A percentile compares a stretch with the other conserved stretches of the same genome.
phyloP scores from a whole-genome alignment of 1,284 basidiomycete genomes.

The Fomitopsis pinicola region DNA sequence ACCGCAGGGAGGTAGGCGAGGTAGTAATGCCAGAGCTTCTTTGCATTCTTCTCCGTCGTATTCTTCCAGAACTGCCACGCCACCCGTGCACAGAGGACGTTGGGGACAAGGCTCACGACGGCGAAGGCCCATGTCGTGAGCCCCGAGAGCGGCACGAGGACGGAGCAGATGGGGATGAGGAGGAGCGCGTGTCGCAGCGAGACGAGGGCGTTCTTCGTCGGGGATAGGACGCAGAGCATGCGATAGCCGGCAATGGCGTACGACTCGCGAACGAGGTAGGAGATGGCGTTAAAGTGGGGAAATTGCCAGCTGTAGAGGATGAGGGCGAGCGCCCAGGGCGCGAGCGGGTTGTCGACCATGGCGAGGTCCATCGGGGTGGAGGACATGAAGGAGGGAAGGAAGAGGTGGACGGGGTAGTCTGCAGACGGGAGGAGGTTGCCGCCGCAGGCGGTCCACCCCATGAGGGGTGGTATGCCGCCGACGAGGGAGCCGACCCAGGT shows the following conservation, averaged over 20 bases:
- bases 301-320: slow-evolving; percentile 98
- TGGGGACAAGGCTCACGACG: slow-evolving; percentile 74
- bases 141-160: slow-evolving; percentile 83
- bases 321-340: slow-evolving; percentile 72
- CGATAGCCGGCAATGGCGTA: slow-evolving; percentile 94
- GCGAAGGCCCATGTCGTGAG: slow-evolving; percentile 89
- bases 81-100: slow-evolving; percentile 65
- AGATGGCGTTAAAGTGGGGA: slow-evolving; percentile 96
- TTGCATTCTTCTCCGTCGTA: slow-evolving; percentile 79
- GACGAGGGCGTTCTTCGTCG: slow-evolving; percentile 82
- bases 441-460: slow-evolving; percentile 98
- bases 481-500: slow-evolving; percentile 97
- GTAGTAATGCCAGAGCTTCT: slow-evolving; percentile 77
- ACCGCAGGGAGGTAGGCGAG: slow-evolving; percentile 92
- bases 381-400: slow-evolving; percentile 49
- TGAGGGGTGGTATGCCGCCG: slow-evolving; percentile 90
- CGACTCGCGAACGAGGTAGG: slow-evolving; percentile 81
- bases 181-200: slow-evolving; percentile 81
- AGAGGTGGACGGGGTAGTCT: slow-evolving; percentile 51
- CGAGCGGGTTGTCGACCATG: slow-evolving; percentile 70
- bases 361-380: slow-evolving; percentile 38
- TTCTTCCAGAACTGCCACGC: slow-evolving; percentile 76
- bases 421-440: slow-evolving; percentile 70
- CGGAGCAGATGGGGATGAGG: slow-evolving; percentile 76
- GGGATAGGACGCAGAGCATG: slow-evolving; percentile 87